These are phyloP conservation scores for Viola odorata DNA, from an alignment of 345 rosid genomes.

Conservation along the genomic window DNA sequence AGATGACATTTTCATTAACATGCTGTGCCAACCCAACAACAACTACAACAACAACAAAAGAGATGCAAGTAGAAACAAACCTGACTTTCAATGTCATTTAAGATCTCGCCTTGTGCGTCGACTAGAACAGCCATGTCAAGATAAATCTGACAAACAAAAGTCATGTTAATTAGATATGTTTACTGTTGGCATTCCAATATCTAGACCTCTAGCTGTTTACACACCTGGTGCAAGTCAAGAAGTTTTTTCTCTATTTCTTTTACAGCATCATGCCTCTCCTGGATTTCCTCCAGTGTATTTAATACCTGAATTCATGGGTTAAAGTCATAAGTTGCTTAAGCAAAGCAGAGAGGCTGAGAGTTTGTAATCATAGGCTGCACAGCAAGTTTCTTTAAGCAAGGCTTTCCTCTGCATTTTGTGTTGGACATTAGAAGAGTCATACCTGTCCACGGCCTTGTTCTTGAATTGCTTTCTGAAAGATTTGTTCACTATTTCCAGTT, in stretches of 20 bases:
- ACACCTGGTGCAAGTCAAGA: slow-evolving; percentile 84
- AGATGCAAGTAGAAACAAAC: slow-evolving; percentile 27
- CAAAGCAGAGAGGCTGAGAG: too few relatives aligned
- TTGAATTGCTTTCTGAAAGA: slow-evolving; percentile 85
- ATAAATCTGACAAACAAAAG: slow-evolving; percentile 40
- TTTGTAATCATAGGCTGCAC: too few relatives aligned
- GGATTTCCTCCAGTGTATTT: slow-evolving; percentile 85
- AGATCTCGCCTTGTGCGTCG: slow-evolving; percentile 64
- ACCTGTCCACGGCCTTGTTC: slow-evolving; percentile 97
- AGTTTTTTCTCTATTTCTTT: slow-evolving; percentile 86
- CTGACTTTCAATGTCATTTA: slow-evolving; percentile 71
- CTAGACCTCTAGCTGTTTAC: not conserved
- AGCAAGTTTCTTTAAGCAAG: too few relatives aligned
- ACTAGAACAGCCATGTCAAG: slow-evolving; percentile 70
- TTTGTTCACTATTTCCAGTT: slow-evolving; percentile 93
- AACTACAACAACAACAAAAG: not conserved
- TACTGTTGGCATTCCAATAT: not conserved
- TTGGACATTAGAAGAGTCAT: not conserved
- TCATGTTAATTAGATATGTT: slow-evolving; percentile 8
- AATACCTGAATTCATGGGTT: slow-evolving; percentile 42
- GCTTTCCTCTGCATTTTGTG: not conserved
- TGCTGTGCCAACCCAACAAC: too few relatives aligned
- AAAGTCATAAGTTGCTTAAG: not conserved
- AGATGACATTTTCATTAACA: too few relatives aligned
- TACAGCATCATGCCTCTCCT: slow-evolving; percentile 92